Evolutionary conservation across 2,329 filamentous ascomycete species (phyloP).

Genomic region (Graphiopsis chlorocephala): DNA sequence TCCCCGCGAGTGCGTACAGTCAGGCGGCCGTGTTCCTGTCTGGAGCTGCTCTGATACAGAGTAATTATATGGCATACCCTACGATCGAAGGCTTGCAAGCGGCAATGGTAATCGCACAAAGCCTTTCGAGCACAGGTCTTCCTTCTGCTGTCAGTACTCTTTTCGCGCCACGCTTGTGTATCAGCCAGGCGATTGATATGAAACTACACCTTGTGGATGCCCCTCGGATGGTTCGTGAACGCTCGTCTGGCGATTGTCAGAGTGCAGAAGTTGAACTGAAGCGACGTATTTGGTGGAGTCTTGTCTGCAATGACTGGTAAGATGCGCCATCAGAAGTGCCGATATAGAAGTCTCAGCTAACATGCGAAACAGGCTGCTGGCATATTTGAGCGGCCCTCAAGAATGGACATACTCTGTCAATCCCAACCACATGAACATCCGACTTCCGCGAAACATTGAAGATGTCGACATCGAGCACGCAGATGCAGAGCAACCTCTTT

Average conservation of each 20-base stretch:
- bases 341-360: not conserved
- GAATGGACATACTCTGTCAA: constrained; percentile 8
- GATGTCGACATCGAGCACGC: not conserved
- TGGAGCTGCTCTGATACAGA: not conserved
- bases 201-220: constrained; percentile 1
- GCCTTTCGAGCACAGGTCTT: not conserved
- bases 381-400: not conserved
- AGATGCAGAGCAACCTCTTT: not conserved
- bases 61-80: constrained; percentile 2
- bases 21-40: not conserved
- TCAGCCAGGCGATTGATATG: constrained; percentile 2
- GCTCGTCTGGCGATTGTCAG: not conserved
- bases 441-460: not conserved
- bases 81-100: constrained; percentile 3
- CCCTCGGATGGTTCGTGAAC: not conserved
- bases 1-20: not conserved
- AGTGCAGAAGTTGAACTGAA: not conserved
- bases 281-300: constrained; percentile 6
- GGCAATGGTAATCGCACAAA: not conserved
- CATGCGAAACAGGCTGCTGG: not conserved
- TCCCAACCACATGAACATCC: constrained; percentile 3
- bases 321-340: no score
- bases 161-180: not conserved
- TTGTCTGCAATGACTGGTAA: constrained; percentile 10
- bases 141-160: constrained; percentile 5